Conservation (phyloP, 768 basidiomycete species). For the Suillus decipiens region DNA sequence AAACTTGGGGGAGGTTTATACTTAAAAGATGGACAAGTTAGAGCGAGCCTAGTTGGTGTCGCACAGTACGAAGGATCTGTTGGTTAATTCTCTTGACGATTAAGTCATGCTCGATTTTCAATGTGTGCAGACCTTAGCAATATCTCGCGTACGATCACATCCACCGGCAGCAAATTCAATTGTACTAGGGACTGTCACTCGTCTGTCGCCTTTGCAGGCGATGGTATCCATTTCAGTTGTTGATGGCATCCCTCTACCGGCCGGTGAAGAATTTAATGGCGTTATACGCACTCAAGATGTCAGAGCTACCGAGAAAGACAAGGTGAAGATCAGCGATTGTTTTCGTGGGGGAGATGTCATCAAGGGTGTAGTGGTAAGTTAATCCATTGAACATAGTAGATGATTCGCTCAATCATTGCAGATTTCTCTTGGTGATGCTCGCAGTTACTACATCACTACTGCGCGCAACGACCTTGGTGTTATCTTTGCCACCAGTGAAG, state of each 20-base stretch:
- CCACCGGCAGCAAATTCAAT: constrained; percentile 76
- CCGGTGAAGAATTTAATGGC: constrained; percentile 86
- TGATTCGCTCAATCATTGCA: constrained; percentile 31
- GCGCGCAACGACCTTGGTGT: constrained; percentile 90
- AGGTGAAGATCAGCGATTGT: constrained; percentile 86
- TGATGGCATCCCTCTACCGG: constrained; percentile 79
- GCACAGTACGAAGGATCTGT: constrained; percentile 66
- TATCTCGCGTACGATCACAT: constrained; percentile 67
- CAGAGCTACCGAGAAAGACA: constrained; percentile 87
- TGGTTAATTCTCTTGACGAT: constrained; percentile 42
- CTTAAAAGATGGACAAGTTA: constrained; percentile 56
- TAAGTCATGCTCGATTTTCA: neutral
- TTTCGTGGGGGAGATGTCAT: constrained; percentile 93
- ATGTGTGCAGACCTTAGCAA: constrained; percentile 53
- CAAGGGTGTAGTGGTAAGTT: constrained; percentile 77
- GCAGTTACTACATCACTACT: constrained; percentile 91
- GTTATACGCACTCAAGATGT: constrained; percentile 90
- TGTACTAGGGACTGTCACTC: constrained; percentile 79
- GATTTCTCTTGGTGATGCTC: constrained; percentile 91
- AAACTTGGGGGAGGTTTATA: constrained; percentile 71
- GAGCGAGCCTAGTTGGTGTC: constrained; percentile 72
- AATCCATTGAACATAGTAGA: neutral
- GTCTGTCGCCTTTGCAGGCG: constrained; percentile 83
- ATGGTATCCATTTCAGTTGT: constrained; percentile 83
- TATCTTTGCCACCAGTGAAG: constrained; percentile 87